Conservation (phyloP, 164 flowering plant species). For the Kingdonia uniflora region DNA sequence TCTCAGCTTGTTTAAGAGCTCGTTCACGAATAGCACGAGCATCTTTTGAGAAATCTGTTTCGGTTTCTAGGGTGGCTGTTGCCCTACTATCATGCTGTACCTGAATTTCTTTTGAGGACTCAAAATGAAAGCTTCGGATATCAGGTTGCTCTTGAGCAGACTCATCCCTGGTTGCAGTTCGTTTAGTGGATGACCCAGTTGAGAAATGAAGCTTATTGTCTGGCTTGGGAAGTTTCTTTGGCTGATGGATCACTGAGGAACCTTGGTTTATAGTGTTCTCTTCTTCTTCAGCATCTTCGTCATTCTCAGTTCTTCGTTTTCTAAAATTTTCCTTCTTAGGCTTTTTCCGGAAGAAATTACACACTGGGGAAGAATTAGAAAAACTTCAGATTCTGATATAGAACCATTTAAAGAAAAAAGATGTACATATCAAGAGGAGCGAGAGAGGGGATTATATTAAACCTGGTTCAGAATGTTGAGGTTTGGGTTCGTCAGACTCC, state of each 20-base stretch:
- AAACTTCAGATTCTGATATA: background rate
- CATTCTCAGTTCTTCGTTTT: slow-evolving; percentile 31
- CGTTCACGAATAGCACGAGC: slow-evolving; percentile 80
- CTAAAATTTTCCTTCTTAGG: slow-evolving; percentile 59
- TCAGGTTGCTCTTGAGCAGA: slow-evolving; percentile 19
- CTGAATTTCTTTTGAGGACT: slow-evolving; percentile 80
- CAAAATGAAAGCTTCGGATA: slow-evolving; percentile 46
- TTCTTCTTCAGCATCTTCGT: slow-evolving; percentile 36
- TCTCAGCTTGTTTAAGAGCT: slow-evolving; percentile 68
- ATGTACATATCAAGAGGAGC: background rate
- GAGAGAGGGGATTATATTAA: background rate
- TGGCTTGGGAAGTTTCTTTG: slow-evolving; percentile 28
- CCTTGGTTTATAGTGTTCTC: slow-evolving; percentile 15
- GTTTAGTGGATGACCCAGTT: slow-evolving; percentile 30
- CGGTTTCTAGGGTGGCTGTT: slow-evolving; percentile 84
- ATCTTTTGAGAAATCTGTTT: slow-evolving; percentile 71
- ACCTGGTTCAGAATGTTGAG: background rate
- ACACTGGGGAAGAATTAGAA: slow-evolving; percentile 26
- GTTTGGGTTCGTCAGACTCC: background rate
- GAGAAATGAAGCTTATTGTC: slow-evolving; percentile 59
- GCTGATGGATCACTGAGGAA: slow-evolving; percentile 20
- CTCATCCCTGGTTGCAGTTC: slow-evolving; percentile 13
- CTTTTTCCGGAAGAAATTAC: slow-evolving; percentile 69
- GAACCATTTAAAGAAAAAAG: background rate
- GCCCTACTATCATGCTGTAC: slow-evolving; percentile 80